A percentile compares a stretch with the other conserved stretches of the same genome.
Evolutionary conservation across 805 yeast species (phyloP).

Genomic region (Ogataea sp.): DNA sequence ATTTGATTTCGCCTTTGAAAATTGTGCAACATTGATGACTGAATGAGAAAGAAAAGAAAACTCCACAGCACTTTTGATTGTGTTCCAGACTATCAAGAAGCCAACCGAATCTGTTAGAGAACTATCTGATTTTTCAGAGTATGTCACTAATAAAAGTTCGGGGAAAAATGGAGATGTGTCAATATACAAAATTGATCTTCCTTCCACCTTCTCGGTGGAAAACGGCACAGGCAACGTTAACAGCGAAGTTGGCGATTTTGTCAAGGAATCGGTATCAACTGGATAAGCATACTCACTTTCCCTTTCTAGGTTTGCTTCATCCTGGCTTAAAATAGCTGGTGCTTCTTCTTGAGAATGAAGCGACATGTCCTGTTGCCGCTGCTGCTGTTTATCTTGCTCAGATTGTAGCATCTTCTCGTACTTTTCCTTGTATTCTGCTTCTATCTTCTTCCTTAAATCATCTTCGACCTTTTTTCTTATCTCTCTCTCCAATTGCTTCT

Average conservation of each 20-base stretch:
- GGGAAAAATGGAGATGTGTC: conserved; percentile 24
- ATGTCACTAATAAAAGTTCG: conserved; percentile 20
- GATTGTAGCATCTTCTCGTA: not conserved
- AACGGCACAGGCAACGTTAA: conserved; percentile 3
- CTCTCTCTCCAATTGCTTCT: conserved; percentile 4
- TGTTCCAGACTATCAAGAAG: conserved; percentile 22
- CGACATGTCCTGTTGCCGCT: too few relatives aligned
- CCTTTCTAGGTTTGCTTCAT: conserved; percentile 13
- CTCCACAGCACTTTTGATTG: conserved; percentile 20
- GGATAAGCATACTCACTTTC: conserved; percentile 16
- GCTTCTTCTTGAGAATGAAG: not conserved
- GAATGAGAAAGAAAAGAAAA: conserved; percentile 33
- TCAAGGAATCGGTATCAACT: not conserved
- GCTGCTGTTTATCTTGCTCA: not conserved
- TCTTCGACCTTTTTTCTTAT: conserved; percentile 7
- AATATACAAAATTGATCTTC: conserved; percentile 15
- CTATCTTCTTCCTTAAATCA: conserved; percentile 7
- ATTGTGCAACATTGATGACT: conserved; percentile 29
- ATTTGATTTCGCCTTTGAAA: conserved; percentile 29
- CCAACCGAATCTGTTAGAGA: conserved; percentile 5
- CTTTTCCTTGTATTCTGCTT: conserved; percentile 5
- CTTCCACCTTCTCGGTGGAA: conserved; percentile 3
- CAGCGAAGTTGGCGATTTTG: not conserved
- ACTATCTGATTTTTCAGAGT: conserved; percentile 5
- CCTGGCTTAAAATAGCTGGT: not conserved